A percentile compares a stretch with the other conserved stretches of the same genome.
Evolutionary conservation across 2,329 filamentous ascomycete species (phyloP).

Genomic region (Rhynchosporium secalis): DNA sequence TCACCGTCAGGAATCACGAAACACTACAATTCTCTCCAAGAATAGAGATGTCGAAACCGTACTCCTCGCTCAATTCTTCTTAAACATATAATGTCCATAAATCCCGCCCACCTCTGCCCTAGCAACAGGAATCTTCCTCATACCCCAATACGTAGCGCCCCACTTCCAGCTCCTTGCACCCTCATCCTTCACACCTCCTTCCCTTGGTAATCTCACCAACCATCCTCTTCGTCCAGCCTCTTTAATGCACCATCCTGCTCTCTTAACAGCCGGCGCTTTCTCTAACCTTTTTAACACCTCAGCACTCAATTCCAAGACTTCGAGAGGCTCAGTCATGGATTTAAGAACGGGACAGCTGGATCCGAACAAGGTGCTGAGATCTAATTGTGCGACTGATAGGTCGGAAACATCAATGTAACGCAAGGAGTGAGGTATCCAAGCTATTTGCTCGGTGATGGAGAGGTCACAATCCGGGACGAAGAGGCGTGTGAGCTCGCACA

Average conservation of each 20-base stretch:
- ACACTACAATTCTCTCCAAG: not conserved
- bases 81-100: constrained; percentile 26
- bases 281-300: constrained; percentile 66
- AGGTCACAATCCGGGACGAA: constrained; percentile 33
- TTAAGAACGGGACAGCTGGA: constrained; percentile 58
- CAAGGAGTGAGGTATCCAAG: constrained; percentile 59
- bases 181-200: constrained; percentile 47
- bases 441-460: constrained; percentile 39
- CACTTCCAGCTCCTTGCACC: constrained; percentile 73
- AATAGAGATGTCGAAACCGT: not conserved
- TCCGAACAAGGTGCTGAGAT: constrained; percentile 54
- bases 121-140: constrained; percentile 65
- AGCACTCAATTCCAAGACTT: constrained; percentile 74
- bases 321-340: constrained; percentile 63
- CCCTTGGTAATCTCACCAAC: constrained; percentile 55
- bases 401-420: constrained; percentile 78
- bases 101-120: constrained; percentile 54
- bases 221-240: constrained; percentile 65
- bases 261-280: constrained; percentile 40
- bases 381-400: constrained; percentile 60
- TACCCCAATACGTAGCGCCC: constrained; percentile 82
- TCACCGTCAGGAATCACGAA: too few relatives aligned
- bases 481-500: constrained; percentile 54
- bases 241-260: constrained; percentile 67
- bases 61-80: constrained; percentile 8